Base-by-base conservation (phyloP, 192 early-diverging fungal genomes). In the Geranomyces variabilis region DNA sequence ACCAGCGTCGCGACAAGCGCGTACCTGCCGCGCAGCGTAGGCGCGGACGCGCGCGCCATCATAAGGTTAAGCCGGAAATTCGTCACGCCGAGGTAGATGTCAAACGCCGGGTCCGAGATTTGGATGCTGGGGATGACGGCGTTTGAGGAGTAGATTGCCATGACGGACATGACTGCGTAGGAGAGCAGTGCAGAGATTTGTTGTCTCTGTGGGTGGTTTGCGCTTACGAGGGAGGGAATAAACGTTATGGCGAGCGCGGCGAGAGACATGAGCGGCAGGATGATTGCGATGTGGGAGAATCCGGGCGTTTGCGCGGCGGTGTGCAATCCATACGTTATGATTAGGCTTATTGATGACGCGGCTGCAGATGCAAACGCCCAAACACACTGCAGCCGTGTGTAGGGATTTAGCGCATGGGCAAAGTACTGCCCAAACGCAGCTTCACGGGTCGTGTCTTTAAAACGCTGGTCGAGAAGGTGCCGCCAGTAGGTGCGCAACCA, bases 21-120 rank as follows among this genome's bases (percentile, higher is more conserved):
- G 15, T 55, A 55, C 51, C 51, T 3, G 6, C 21, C 26, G 19
- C 51, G 51, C 19, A 55, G 26, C 21, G 51, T 55, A 3, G 51
- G 51, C 19, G 51, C 51, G 6, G 51, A 55, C 19, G 51, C 51
- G 19, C 51, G 19, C 51, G 51, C 51, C 51, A 55, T 55, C 51
- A 55, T 55, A 3, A 55, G 19, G 51, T 28, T 55, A 14, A 55
- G 51, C 19, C 51, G 51, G 26, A 55, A 55, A 28, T 28, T 24
- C 6, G 6, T 24, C 19, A 55, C 19, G 21, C 6, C 51, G 21
- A 55, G 4, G 51, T 55, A 55, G 2, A 15, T 14, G 51, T 55
- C 51, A 14, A 55, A 15, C 51, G 51, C 51, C 6, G 26, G 6
- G 21, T 55, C 15, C 6, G 51, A 55, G 51, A 14, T 15, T n/a